A percentile compares a stretch with the other conserved stretches of the same genome.
phyloP scores from a whole-genome alignment of 2,329 filamentous ascomycete genomes.

The Xylaria sp. region DNA sequence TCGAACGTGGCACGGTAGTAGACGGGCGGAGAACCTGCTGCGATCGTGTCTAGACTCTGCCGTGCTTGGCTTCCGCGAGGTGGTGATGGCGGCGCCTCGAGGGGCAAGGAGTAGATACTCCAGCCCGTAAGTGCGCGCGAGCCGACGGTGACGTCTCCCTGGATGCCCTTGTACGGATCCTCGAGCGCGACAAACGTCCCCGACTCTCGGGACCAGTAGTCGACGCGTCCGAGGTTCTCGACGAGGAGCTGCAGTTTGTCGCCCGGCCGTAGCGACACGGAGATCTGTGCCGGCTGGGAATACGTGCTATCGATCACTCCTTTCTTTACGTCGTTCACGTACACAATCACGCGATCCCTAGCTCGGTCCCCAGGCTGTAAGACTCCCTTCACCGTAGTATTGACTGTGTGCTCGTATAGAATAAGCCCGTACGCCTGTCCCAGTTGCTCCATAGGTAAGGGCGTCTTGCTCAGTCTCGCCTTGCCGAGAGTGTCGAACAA shows the following conservation, averaged over 20 bases:
- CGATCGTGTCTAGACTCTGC: not conserved
- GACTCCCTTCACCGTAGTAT: constrained; percentile 44
- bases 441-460: constrained; percentile 59
- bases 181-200: constrained; percentile 50
- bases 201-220: constrained; percentile 55
- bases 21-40: constrained; percentile 42
- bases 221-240: constrained; percentile 63
- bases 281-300: constrained; percentile 53
- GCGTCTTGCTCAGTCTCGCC: constrained; percentile 43
- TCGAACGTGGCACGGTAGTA: constrained; percentile 51
- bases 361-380: constrained; percentile 57
- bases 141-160: constrained; percentile 57
- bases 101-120: constrained; percentile 54
- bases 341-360: constrained; percentile 60
- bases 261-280: constrained; percentile 52
- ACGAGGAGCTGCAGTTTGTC: constrained; percentile 58
- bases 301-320: constrained; percentile 62
- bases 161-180: constrained; percentile 61
- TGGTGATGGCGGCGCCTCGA: constrained; percentile 46
- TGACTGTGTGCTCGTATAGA: constrained; percentile 56
- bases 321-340: constrained; percentile 55
- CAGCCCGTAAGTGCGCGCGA: constrained; percentile 51
- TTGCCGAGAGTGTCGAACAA: constrained; percentile 54
- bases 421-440: constrained; percentile 58
- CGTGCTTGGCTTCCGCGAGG: constrained; percentile 27